A percentile compares a stretch with the other conserved stretches of the same genome.
Evolutionary conservation across 495 filamentous ascomycete species (phyloP).

Genomic region (Trichodelitschia bisporula): DNA sequence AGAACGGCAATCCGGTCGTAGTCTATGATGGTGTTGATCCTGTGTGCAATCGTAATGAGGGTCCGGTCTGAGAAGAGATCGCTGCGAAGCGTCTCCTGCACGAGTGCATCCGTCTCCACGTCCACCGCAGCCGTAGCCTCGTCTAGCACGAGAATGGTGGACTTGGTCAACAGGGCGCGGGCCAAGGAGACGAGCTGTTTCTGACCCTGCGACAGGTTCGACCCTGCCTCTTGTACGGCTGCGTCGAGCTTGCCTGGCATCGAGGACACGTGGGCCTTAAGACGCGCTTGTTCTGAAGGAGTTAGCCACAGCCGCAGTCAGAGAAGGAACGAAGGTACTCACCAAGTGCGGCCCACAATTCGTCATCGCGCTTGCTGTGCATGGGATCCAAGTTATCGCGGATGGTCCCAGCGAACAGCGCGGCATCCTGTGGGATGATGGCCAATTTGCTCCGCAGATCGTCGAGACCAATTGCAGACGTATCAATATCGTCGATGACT

Average conservation of each 20-base stretch:
- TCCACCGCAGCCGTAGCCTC: conserved; percentile 92
- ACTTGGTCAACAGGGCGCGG: conserved; percentile 75
- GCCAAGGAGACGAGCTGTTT: conserved; percentile 82
- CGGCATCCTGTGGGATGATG: conserved; percentile 94
- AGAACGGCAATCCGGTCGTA: conserved; percentile 77
- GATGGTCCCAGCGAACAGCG: conserved; percentile 85
- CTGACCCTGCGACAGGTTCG: conserved; percentile 57
- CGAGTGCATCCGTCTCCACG: conserved; percentile 72
- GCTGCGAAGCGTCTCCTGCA: conserved; percentile 38
- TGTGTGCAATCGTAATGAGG: conserved; percentile 95
- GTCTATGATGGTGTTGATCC: conserved; percentile 91
- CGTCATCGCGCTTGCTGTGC: conserved; percentile 86
- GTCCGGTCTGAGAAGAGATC: conserved; percentile 62
- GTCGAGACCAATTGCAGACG: conserved; percentile 65
- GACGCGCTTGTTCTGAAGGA: conserved; percentile 57
- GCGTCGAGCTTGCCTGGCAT: conserved; percentile 86
- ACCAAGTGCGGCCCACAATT: conserved; percentile 94
- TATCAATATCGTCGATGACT: conserved; percentile 69
- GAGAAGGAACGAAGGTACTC: no score
- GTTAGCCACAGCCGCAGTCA: neutral
- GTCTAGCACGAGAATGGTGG: conserved; percentile 89
- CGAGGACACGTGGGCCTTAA: conserved; percentile 67
- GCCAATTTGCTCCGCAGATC: conserved; percentile 76
- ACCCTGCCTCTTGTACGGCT: conserved; percentile 61
- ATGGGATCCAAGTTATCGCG: conserved; percentile 90